Evolutionary conservation across 306 rosid species (phyloP), one percentile per base, ranked within the genome.

Genomic region (Delonix regia): DNA sequence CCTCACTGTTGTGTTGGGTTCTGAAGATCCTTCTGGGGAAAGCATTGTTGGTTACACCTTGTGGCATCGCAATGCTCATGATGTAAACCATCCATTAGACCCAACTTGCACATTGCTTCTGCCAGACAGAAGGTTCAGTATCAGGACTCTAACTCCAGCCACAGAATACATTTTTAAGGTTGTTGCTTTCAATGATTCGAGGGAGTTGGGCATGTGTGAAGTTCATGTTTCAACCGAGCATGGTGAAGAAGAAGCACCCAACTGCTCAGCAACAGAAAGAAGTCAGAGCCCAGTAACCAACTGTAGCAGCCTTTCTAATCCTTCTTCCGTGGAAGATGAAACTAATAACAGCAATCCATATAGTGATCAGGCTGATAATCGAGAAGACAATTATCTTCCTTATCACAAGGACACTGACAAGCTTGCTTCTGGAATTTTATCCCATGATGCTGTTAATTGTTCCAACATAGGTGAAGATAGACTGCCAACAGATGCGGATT

Each of bases 301-400:
- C 87, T 88, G 87, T 28, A 94, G 98, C 82, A 89, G 90, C 86
- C 97, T 94, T 80, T 92, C 98, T 48, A 92, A 92, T 90, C 98
- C 98, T 5, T 94, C 97, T 38, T 94, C 98, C 3, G 92, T 92
- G 57, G 98, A 92, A 83, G 97, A 94, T 82, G 98, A 94, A 86
- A 94, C 93, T 28, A 94, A 90, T 83, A 93, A 93, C 84, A 72
- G 85, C 14, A 80, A 84, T 55, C 94, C 90, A 9, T 89, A 81
- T 48, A 82, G 86, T 30, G 94, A 90, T 78, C 93, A 85, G 71
- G 81, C 81, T 18, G 88, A 84, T 71, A 90, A 87, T 77, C 91
- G 81, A 66, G 87, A 83, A 16, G 89, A 85, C 39, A 82, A 87
- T 80, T 86, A 84, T 82, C 88, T 27, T 60, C 65, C 82, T 61